Evolutionary conservation across 805 yeast genomes (phyloP).

Genomic region (Jamesozyma gamospora): DNA sequence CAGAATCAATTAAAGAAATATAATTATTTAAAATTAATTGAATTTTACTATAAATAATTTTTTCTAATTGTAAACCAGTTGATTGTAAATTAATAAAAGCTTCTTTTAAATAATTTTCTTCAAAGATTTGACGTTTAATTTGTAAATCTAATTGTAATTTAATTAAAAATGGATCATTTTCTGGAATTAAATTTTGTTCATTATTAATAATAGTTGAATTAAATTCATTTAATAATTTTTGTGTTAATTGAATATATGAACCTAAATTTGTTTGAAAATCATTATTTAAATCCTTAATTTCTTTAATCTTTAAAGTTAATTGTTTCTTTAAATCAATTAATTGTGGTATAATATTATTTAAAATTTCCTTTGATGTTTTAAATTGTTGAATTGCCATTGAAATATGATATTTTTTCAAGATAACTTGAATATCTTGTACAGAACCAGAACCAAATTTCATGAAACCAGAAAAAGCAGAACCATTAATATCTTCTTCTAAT

Average conservation of each 20-base stretch:
- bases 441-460: slow-evolving; percentile 66
- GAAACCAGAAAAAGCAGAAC: slow-evolving; percentile 36
- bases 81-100: slow-evolving; percentile 53
- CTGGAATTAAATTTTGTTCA: slow-evolving; percentile 23
- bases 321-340: slow-evolving; percentile 54
- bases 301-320: slow-evolving; percentile 61
- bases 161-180: slow-evolving; percentile 49
- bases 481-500: neutral
- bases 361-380: slow-evolving; percentile 43
- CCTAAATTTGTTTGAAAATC: slow-evolving; percentile 53
- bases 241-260: slow-evolving; percentile 51
- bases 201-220: slow-evolving; percentile 30
- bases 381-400: slow-evolving; percentile 45
- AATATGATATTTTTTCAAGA: slow-evolving; percentile 53
- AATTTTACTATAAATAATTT: slow-evolving; percentile 50
- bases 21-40: slow-evolving; percentile 46
- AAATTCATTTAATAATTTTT: slow-evolving; percentile 40
- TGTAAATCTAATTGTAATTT: slow-evolving; percentile 52
- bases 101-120: slow-evolving; percentile 55
- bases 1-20: slow-evolving; percentile 40
- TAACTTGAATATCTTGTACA: slow-evolving; percentile 64
- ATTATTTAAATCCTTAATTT: slow-evolving; percentile 53
- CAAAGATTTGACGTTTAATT: slow-evolving; percentile 45
- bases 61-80: slow-evolving; percentile 53
- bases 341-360: slow-evolving; percentile 43